A percentile compares a stretch with the other conserved stretches of the same genome.
These are phyloP conservation scores for Lactarius indigo DNA, from an alignment of 768 basidiomycete genomes.

Conservation along the genomic window DNA sequence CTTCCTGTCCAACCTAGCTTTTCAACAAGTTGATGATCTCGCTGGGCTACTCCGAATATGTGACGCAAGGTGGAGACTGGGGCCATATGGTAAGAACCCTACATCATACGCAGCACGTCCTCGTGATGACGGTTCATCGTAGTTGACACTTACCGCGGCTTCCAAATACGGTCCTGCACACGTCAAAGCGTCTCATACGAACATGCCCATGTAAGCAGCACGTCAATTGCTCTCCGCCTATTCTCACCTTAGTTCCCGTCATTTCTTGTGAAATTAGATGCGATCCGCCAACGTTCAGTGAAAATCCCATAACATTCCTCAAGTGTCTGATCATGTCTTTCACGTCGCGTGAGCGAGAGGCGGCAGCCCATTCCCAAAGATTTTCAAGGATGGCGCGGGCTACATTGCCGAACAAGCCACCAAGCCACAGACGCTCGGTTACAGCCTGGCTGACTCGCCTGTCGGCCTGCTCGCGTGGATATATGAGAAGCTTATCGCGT, in stretches of 20 bases:
- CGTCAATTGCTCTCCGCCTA: background rate
- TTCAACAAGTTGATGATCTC: slow-evolving; percentile 33
- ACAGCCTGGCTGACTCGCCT: slow-evolving; percentile 52
- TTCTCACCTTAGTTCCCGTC: background rate
- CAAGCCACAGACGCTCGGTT: slow-evolving; percentile 39
- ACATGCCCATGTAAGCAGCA: slow-evolving; percentile 30
- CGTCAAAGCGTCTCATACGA: slow-evolving; percentile 36
- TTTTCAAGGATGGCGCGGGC: slow-evolving; percentile 35
- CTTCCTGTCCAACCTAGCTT: slow-evolving; percentile 11
- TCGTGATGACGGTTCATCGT: background rate
- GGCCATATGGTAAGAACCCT: slow-evolving; percentile 34
- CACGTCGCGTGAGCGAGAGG: slow-evolving; percentile 36
- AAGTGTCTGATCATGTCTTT: slow-evolving; percentile 32
- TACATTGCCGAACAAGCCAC: slow-evolving; percentile 39
- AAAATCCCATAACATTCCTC: slow-evolving; percentile 32
- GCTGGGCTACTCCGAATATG: slow-evolving; percentile 34
- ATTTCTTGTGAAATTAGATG: background rate
- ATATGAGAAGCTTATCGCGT: slow-evolving; percentile 31
- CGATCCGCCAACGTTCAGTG: slow-evolving; percentile 27
- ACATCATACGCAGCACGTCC: background rate
- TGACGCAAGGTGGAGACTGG: slow-evolving; percentile 50
- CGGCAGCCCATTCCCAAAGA: slow-evolving; percentile 31
- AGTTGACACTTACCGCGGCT: slow-evolving; percentile 32
- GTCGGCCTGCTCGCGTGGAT: slow-evolving; percentile 39
- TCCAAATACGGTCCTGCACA: slow-evolving; percentile 29